Conservation (phyloP, 2,329 filamentous ascomycete genomes). For the Leptographium galeiforme region DNA sequence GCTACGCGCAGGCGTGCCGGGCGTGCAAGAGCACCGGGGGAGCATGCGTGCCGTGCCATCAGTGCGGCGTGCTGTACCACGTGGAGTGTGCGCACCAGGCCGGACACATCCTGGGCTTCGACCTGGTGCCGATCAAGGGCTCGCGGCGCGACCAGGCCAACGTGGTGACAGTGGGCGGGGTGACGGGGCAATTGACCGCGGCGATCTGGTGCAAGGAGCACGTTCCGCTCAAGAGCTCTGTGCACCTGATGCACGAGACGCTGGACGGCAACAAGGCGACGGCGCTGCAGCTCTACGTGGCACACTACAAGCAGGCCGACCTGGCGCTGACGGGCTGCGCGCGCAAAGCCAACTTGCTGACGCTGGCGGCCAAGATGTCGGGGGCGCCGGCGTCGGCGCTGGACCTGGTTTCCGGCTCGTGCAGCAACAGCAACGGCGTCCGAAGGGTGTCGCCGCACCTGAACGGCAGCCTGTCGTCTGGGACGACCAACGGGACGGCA, state of each 20-base stretch:
- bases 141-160: constrained; percentile 70
- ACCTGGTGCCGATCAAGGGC: constrained; percentile 78
- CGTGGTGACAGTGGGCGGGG: constrained; percentile 67
- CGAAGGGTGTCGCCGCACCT: background rate
- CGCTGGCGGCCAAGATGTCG: constrained; percentile 45
- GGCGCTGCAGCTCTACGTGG: constrained; percentile 74
- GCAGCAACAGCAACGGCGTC: constrained; percentile 1
- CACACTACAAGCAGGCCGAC: constrained; percentile 90
- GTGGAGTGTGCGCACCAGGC: constrained; percentile 80
- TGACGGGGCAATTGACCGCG: constrained; percentile 73
- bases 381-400: constrained; percentile 16
- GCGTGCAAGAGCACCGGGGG: constrained; percentile 62
- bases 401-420: background rate
- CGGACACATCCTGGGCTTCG: constrained; percentile 76
- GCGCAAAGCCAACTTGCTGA: constrained; percentile 73
- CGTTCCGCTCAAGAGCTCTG: constrained; percentile 51
- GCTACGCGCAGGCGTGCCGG: constrained; percentile 70
- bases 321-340: constrained; percentile 80
- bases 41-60: constrained; percentile 74
- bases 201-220: constrained; percentile 89
- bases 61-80: constrained; percentile 61
- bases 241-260: constrained; percentile 68
- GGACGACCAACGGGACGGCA: no score
- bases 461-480: background rate
- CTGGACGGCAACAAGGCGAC: constrained; percentile 60